These are phyloP conservation scores for Peronospora belbahrii DNA, from an alignment of 352 stramenopile genomes.

Conservation along the genomic window DNA sequence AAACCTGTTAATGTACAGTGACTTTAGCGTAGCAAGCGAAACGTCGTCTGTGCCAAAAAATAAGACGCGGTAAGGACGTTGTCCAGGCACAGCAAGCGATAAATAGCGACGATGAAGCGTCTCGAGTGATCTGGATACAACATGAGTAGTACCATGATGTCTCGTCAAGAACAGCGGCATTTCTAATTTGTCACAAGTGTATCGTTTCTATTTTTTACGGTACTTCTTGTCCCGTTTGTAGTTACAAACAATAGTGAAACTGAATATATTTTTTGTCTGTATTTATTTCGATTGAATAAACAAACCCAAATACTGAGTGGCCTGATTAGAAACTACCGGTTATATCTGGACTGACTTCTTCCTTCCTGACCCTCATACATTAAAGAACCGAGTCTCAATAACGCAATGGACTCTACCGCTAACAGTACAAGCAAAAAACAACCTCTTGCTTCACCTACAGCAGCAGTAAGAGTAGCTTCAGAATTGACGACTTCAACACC, in stretches of 20 bases:
- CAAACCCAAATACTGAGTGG: no score
- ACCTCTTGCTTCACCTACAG: background rate
- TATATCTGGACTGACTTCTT: background rate
- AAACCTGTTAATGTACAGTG: conserved; percentile 60
- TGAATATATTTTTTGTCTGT: background rate
- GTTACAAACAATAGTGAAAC: background rate
- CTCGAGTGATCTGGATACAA: conserved; percentile 1
- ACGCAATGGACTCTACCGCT: conserved; percentile 4
- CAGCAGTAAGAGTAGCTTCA: background rate
- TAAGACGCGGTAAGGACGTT: conserved; percentile 47
- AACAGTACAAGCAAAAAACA: conserved; percentile 2
- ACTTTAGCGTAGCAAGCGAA: conserved; percentile 65
- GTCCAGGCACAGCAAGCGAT: conserved; percentile 22
- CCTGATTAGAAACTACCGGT: background rate
- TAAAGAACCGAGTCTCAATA: no score
- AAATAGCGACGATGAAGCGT: conserved; percentile 13
- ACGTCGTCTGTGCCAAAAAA: conserved; percentile 86
- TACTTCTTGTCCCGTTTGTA: background rate
- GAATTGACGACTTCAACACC: conserved; percentile 2
- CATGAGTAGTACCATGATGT: background rate
- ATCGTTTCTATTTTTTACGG: no score
- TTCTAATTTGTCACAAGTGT: background rate
- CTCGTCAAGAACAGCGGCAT: conserved; percentile 1
- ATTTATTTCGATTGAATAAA: background rate
- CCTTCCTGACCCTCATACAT: background rate